phyloP scores from a whole-genome alignment of 2,329 filamentous ascomycete genomes.

The Annulohypoxylon truncatum region DNA sequence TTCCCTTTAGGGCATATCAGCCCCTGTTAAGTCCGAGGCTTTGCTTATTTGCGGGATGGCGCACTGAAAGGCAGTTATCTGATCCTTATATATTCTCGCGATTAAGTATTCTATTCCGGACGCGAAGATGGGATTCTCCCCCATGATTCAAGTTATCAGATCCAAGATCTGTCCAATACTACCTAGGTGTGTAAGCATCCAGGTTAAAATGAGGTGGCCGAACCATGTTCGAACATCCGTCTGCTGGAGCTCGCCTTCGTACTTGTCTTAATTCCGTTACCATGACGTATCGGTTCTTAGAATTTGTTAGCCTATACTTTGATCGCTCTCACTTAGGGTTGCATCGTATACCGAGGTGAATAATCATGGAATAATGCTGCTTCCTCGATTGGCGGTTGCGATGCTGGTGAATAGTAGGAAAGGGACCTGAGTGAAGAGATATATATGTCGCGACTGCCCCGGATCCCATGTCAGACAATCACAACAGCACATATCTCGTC shows the following conservation, averaged over 20 bases:
- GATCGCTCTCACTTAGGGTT: background rate
- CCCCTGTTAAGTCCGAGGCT: background rate
- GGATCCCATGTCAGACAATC: background rate
- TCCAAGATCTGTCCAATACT: slow-evolving; percentile 41
- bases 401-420: background rate
- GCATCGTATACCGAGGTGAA: background rate
- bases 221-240: background rate
- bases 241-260: background rate
- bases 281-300: no score
- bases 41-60: background rate
- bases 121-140: background rate
- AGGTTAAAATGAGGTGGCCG: background rate
- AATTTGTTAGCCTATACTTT: no score
- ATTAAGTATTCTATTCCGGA: background rate
- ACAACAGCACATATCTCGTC: background rate
- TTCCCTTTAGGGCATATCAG: background rate
- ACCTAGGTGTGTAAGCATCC: background rate
- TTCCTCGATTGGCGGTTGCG: background rate
- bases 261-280: background rate
- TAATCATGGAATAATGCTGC: no score
- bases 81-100: background rate
- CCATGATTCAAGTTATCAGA: background rate
- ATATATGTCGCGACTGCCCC: background rate
- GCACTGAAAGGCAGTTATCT: background rate
- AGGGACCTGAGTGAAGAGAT: background rate